Percentiles rank a stretch among this genome's conserved stretches.
Conservation (phyloP, 2,329 filamentous ascomycete species). For the Teratosphaeria epicoccoides region DNA sequence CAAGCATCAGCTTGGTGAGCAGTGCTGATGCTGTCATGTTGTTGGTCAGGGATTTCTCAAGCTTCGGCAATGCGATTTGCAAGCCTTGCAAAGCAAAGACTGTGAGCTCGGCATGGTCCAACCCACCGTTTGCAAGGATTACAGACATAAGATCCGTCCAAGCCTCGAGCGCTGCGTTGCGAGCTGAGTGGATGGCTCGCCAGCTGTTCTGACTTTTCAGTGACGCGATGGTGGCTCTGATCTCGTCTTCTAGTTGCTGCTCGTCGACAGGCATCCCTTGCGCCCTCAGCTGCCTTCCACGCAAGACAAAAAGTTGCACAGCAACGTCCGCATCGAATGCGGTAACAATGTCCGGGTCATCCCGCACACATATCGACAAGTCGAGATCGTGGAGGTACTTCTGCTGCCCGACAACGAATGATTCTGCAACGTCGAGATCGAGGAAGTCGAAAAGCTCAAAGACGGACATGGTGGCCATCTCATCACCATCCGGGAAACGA, state of each 20-base stretch:
- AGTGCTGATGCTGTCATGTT: constrained; percentile 61
- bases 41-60: constrained; percentile 65
- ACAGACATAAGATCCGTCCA: constrained; percentile 81
- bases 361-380: constrained; percentile 52
- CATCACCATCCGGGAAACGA: constrained; percentile 53
- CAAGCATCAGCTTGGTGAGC: constrained; percentile 64
- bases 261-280: constrained; percentile 25
- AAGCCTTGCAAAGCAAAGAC: constrained; percentile 78
- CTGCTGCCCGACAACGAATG: constrained; percentile 40
- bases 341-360: constrained; percentile 45
- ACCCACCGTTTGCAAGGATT: constrained; percentile 71
- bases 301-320: constrained; percentile 62
- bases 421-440: constrained; percentile 46
- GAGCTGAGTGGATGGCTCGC: constrained; percentile 43
- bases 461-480: constrained; percentile 59
- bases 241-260: constrained; percentile 46
- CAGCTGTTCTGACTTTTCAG: constrained; percentile 55
- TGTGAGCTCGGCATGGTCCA: constrained; percentile 66
- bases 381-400: constrained; percentile 56
- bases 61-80: constrained; percentile 76
- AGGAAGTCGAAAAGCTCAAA: constrained; percentile 94
- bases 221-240: constrained; percentile 49
- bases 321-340: constrained; percentile 62
- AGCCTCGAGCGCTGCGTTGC: constrained; percentile 60
- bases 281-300: constrained; percentile 51